These are phyloP conservation scores for Fusarium coicis DNA, from an alignment of 2,329 filamentous ascomycete species.

Conservation along the genomic window DNA sequence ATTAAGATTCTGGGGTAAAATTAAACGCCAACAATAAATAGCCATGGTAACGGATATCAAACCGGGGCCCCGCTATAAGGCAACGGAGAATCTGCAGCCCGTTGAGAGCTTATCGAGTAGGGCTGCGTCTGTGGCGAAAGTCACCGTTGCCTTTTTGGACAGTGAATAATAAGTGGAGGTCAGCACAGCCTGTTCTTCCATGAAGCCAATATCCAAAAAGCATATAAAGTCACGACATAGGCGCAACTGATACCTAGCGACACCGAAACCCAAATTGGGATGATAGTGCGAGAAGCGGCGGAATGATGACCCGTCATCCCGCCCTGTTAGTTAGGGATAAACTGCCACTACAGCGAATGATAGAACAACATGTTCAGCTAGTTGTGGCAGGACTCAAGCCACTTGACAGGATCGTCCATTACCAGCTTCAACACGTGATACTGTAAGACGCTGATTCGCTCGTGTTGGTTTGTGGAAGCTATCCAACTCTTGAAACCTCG, in stretches of 20 bases:
- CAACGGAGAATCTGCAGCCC: not conserved
- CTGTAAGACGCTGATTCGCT: slow-evolving; percentile 33
- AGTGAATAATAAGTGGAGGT: not conserved
- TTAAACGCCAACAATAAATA: slow-evolving; percentile 15
- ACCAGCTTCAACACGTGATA: slow-evolving; percentile 37
- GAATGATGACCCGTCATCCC: slow-evolving; percentile 47
- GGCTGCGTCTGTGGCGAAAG: not conserved
- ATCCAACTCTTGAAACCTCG: slow-evolving; percentile 8
- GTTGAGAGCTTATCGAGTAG: not conserved
- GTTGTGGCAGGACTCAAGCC: slow-evolving; percentile 26
- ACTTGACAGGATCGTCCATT: slow-evolving; percentile 22
- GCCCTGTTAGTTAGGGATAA: slow-evolving; percentile 3
- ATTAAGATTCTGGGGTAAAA: not conserved
- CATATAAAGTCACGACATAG: not conserved
- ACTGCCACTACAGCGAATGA: slow-evolving; percentile 36
- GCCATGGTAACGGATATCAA: not conserved
- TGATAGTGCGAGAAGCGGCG: slow-evolving; percentile 41
- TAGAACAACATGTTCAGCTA: slow-evolving; percentile 10
- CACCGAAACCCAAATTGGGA: slow-evolving; percentile 23
- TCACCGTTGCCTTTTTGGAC: not conserved
- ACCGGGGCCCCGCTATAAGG: slow-evolving; percentile 1
- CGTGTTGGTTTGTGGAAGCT: not conserved
- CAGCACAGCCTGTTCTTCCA: not conserved
- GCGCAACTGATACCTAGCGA: not conserved
- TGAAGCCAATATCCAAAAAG: not conserved